These are phyloP conservation scores for Coniochaeta sp. DNA, from an alignment of 2,329 filamentous ascomycete species.

Conservation along the genomic window DNA sequence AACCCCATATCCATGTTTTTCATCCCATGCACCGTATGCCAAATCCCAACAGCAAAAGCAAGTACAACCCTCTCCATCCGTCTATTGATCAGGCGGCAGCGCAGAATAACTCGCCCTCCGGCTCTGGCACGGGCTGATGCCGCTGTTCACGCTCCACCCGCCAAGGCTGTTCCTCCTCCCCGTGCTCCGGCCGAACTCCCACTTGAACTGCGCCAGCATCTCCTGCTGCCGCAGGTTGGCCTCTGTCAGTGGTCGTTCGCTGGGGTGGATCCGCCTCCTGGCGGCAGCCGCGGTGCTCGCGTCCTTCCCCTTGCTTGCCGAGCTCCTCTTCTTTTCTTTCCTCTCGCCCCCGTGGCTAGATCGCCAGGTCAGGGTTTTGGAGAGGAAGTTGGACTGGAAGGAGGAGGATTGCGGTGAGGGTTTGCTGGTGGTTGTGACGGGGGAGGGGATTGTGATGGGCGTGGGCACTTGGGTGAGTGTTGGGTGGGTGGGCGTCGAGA, in stretches of 20 bases:
- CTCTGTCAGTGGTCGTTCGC: conserved; percentile 36
- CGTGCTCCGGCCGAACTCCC: conserved; percentile 33
- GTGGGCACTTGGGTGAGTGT: background rate
- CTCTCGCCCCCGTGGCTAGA: background rate
- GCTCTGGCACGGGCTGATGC: background rate
- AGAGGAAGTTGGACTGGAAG: conserved; percentile 1
- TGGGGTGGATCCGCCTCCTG: conserved; percentile 26
- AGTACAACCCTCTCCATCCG: no score
- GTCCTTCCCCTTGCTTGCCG: conserved; percentile 1
- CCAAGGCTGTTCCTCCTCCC: background rate
- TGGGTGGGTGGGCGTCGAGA: background rate
- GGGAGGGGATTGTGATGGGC: background rate
- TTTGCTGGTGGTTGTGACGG: conserved; percentile 2
- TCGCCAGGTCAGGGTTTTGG: conserved; percentile 9
- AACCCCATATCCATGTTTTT: no score
- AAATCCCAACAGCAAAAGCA: background rate
- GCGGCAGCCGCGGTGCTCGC: background rate
- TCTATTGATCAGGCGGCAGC: background rate
- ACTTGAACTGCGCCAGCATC: conserved; percentile 36
- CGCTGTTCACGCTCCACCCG: background rate
- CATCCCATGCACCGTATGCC: no score
- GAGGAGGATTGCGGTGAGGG: background rate
- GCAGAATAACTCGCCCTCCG: background rate
- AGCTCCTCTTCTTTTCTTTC: conserved; percentile 3
- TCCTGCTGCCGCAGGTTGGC: conserved; percentile 40